These are phyloP conservation scores for Paralagenidium karlingii DNA, from an alignment of 352 stramenopile species.

Conservation along the genomic window DNA sequence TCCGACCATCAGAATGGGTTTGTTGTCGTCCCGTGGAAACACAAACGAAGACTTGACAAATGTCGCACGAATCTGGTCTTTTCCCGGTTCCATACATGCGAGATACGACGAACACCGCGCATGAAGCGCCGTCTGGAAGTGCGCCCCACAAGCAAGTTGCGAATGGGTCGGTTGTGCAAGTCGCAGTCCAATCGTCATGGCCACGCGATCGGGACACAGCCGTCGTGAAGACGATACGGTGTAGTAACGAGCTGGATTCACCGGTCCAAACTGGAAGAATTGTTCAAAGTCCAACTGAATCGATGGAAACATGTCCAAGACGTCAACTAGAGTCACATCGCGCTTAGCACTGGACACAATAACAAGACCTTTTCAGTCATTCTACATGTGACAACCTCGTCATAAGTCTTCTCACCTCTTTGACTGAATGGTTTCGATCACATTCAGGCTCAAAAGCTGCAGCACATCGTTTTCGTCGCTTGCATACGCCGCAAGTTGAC, in stretches of 20 bases:
- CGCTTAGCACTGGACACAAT: constrained; percentile 5
- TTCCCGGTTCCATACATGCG: constrained; percentile 20
- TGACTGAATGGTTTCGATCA: constrained; percentile 23
- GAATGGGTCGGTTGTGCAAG: constrained; percentile 19
- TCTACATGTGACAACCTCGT: background rate
- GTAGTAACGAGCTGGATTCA: constrained; percentile 64
- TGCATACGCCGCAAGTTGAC: constrained; percentile 43
- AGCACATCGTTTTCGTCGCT: constrained; percentile 31
- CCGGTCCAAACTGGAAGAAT: constrained; percentile 56
- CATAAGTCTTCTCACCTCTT: constrained; percentile 19
- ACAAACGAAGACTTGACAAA: constrained; percentile 71
- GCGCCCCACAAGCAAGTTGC: background rate
- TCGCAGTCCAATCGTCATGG: constrained; percentile 45
- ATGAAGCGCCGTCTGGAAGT: no score
- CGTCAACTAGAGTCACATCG: constrained; percentile 33
- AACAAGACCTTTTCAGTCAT: background rate
- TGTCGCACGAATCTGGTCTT: constrained; percentile 32
- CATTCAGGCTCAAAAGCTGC: constrained; percentile 27
- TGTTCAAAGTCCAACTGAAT: constrained; percentile 39
- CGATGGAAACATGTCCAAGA: constrained; percentile 59
- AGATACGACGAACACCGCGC: constrained; percentile 71
- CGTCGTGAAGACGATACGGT: constrained; percentile 67
- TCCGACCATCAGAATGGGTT: constrained; percentile 63
- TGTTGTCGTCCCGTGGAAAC: constrained; percentile 42
- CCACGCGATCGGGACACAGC: constrained; percentile 36